Base-by-base conservation (phyloP, 805 yeast species). In the Hanseniaspora osmophila region DNA sequence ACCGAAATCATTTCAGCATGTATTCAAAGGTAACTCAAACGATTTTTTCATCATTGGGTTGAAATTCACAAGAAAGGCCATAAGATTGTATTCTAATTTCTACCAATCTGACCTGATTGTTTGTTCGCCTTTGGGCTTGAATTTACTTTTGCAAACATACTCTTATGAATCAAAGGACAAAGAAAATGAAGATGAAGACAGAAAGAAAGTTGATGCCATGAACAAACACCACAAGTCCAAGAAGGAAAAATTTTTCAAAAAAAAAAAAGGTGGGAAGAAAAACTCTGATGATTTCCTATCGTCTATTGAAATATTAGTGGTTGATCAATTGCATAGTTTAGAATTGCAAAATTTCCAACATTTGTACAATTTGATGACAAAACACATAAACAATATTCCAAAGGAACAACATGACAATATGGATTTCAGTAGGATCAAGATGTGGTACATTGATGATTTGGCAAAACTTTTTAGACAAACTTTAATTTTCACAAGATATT, bases 281-380 rank as follows among this genome's bases (percentile, higher is more conserved):
- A 68, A 80, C 47, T 86, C 81, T 52, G 74, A 72, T 46, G 96
- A 88, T 60, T 92, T 87, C 56, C 64, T 92, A 48, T 80, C 94
- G 32, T 87, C 96, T 1, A 84, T 92, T 52, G 98, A 92, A 61
- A 61, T 92, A 3, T 62, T 81, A 43, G 65, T 88, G 16, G 63
- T 86, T 37, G 98, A 92, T 62, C 84, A 84, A 54, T 77, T 92
- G 11, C 87, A 87, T 56, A 84, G 86, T 30, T 69, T 88, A 51
- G 83, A 84, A 57, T 83, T 82, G 83, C 98, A 92, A 63, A 86
- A 88, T 57, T 83, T 96, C 88, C 82, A 82, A 33, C 95, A 90
- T 63, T 71, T 92, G 9, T 62, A 61, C 30, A 78, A 79, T 13
- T 72, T 78, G 6, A 63, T 82, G n/a, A 66, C 80, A 52, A 77